phyloP scores from a whole-genome alignment of 345 rosid genomes.

The Euphorbia peplus region DNA sequence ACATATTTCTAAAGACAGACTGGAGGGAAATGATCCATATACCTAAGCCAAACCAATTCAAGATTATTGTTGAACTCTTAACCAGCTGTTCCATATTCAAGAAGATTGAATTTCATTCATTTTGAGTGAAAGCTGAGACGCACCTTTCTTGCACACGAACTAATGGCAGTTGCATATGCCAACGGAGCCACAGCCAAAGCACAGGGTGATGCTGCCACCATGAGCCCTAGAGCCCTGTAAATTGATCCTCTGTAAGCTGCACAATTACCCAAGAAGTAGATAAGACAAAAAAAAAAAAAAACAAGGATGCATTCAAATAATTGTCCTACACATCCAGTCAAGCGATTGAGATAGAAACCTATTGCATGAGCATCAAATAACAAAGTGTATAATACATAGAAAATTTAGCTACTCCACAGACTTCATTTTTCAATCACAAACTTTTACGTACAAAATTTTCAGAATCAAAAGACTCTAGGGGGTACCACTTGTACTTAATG shows the following conservation, averaged over 20 bases:
- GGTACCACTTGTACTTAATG: slow-evolving; percentile 1
- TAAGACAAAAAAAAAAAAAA: not conserved
- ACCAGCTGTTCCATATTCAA: not conserved
- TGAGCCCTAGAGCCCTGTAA: slow-evolving; percentile 88
- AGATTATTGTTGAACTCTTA: not conserved
- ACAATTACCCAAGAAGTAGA: slow-evolving; percentile 22
- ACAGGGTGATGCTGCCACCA: slow-evolving; percentile 98
- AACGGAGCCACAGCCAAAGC: slow-evolving; percentile 98
- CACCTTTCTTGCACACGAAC: slow-evolving; percentile 96
- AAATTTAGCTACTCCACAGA: not conserved
- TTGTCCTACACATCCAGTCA: not conserved
- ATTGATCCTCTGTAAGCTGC: slow-evolving; percentile 92
- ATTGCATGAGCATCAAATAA: slow-evolving; percentile 7
- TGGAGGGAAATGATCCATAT: not conserved
- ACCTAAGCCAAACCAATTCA: not conserved
- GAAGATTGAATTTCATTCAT: not conserved
- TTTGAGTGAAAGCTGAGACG: slow-evolving; percentile 6
- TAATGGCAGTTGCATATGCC: slow-evolving; percentile 96
- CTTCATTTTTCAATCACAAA: not conserved
- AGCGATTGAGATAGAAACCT: not conserved
- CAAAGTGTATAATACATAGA: not conserved
- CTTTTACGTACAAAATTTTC: not conserved
- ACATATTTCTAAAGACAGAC: not conserved
- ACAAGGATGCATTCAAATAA: slow-evolving; percentile 4
- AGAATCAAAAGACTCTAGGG: not conserved